Conservation (phyloP, 805 yeast genomes). For the Hanseniaspora nectarophila region DNA sequence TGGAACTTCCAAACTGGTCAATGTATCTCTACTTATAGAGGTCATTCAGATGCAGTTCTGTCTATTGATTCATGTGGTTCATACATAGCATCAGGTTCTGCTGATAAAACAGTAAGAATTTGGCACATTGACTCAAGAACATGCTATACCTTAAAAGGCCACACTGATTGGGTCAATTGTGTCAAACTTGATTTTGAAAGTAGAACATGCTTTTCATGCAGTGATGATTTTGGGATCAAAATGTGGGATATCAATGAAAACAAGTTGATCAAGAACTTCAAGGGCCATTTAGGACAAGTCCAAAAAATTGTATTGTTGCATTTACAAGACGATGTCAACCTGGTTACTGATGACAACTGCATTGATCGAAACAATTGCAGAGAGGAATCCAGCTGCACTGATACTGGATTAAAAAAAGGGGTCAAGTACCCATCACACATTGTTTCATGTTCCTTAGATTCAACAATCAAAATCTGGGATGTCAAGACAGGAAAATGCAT, state of each 20-base stretch:
- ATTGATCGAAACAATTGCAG: constrained; percentile 15
- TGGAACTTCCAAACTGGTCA: constrained; percentile 95
- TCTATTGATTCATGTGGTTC: constrained; percentile 72
- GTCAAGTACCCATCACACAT: constrained; percentile 63
- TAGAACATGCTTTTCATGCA: constrained; percentile 68
- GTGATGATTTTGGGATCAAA: constrained; percentile 83
- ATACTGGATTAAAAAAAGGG: constrained; percentile 21
- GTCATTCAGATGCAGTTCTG: constrained; percentile 77
- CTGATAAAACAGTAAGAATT: constrained; percentile 81
- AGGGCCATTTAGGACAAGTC: constrained; percentile 88
- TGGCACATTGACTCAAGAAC: constrained; percentile 94
- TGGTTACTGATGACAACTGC: constrained; percentile 31
- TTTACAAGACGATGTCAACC: constrained; percentile 50
- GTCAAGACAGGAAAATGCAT: constrained; percentile 75
- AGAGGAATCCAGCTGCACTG: constrained; percentile 15
- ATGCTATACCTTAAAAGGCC: constrained; percentile 87
- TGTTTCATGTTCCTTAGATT: constrained; percentile 77
- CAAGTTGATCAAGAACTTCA: constrained; percentile 63
- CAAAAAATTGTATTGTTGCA: constrained; percentile 82
- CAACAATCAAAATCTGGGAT: constrained; percentile 89
- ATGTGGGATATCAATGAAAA: constrained; percentile 89
- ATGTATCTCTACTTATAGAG: constrained; percentile 85
- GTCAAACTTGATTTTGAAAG: constrained; percentile 77
- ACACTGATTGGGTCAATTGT: constrained; percentile 80
- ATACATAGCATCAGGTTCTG: constrained; percentile 83